Evolutionary conservation across 139 green algal species (phyloP), one percentile per base, ranked within the genome.

Genomic region (Micractinium conductrix): DNA sequence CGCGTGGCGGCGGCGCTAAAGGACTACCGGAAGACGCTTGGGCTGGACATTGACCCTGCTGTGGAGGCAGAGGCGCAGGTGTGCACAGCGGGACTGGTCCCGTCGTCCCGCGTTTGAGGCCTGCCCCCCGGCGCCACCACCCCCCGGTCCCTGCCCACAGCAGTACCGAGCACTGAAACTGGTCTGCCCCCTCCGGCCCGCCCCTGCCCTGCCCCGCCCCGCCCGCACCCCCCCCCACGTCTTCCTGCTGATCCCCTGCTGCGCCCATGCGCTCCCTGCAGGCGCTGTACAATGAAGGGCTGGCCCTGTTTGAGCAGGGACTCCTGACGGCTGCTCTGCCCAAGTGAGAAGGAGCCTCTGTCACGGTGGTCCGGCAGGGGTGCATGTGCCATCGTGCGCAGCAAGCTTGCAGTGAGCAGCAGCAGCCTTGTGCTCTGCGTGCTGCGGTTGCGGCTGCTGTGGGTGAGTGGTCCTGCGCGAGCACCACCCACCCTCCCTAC

Each of bases 41-140:
- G 93, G 4, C 80, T 95, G 37, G 88, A 95, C 5, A 60, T 95
- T 0, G 93, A 94, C 63, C 85, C 86, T 0, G 84, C 88, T 26
- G 53, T 53, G 6, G 90, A 95, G 84, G 88, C 86, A 9, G 16
- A 83, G 40, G 87, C 87, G 24, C 42, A 69, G 76, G 76, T 82
- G 76, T 37, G 68, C 2, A 37, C 0, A 28, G 37, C 62, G 38
- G 62, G n/a, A 1, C 67, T 43, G 63, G 33, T 14, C 30, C 48
- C 48, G 48, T 58, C n/a, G n/a, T n/a, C n/a, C n/a, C n/a, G n/a
- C n/a, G n/a, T n/a, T n/a, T n/a, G n/a, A n/a, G n/a, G n/a, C n/a
- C n/a, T n/a, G n/a, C n/a, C n/a, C n/a, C n/a, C n/a, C n/a, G n/a
- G n/a, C n/a, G n/a, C n/a, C n/a, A n/a, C n/a, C n/a, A n/a, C n/a